Evolutionary conservation across 345 rosid species (phyloP).

Genomic region (Moricandia moricandioides): DNA sequence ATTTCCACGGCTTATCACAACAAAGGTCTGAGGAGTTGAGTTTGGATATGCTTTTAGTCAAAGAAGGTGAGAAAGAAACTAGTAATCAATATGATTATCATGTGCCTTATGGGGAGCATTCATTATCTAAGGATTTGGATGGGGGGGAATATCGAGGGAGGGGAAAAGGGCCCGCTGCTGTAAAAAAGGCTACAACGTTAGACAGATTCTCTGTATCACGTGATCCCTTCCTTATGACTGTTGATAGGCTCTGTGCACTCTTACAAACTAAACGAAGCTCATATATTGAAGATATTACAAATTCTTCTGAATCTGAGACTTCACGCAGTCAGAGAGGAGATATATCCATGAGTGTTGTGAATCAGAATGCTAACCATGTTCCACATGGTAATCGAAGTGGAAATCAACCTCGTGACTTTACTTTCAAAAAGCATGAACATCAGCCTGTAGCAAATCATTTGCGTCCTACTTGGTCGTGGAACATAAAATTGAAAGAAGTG

Average conservation of each 20-base stretch:
- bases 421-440: slow-evolving; percentile 40
- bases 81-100: slow-evolving; percentile 13
- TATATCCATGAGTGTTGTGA: slow-evolving; percentile 29
- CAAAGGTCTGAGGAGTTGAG: slow-evolving; percentile 39
- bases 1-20: slow-evolving; percentile 55
- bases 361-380: slow-evolving; percentile 31
- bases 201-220: slow-evolving; percentile 41
- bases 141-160: not conserved
- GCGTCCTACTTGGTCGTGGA: slow-evolving; percentile 40
- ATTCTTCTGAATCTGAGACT: slow-evolving; percentile 34
- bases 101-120: slow-evolving; percentile 25
- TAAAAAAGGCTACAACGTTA: too few species aligned
- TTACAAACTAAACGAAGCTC: slow-evolving; percentile 40
- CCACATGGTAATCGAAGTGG: slow-evolving; percentile 40
- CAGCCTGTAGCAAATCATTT: slow-evolving; percentile 39
- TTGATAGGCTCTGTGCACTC: slow-evolving; percentile 47
- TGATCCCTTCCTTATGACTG: slow-evolving; percentile 66
- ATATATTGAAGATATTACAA: slow-evolving; percentile 20
- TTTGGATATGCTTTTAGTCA: slow-evolving; percentile 40
- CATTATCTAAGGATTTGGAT: slow-evolving; percentile 28
- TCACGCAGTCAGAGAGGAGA: slow-evolving; percentile 31
- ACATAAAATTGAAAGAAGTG: slow-evolving; percentile 36
- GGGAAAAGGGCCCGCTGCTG: not conserved
- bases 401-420: slow-evolving; percentile 30
- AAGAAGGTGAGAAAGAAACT: slow-evolving; percentile 43